Evolutionary conservation across 1,284 basidiomycete genomes (phyloP).

Genomic region (Leccinum pachyderme): DNA sequence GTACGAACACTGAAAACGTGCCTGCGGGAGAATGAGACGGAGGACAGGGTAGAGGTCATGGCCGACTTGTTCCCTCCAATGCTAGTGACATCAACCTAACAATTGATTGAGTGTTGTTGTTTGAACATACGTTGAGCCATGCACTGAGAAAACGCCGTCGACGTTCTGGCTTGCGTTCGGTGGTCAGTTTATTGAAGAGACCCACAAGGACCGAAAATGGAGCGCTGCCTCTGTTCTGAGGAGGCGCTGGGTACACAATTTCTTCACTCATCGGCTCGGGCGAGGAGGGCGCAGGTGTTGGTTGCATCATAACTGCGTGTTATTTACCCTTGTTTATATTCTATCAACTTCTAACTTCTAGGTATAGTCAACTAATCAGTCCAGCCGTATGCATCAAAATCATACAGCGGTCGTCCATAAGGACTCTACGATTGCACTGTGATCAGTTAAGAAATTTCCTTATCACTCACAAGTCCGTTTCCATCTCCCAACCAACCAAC

Average conservation of each 20-base stretch:
- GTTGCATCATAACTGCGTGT: conserved; percentile 43
- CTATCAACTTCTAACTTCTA: no score
- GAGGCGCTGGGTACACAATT: conserved; percentile 48
- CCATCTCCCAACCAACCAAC: not conserved
- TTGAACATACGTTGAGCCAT: conserved; percentile 72
- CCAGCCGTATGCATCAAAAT: no score
- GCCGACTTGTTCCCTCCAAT: conserved; percentile 75
- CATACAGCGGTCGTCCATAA: no score
- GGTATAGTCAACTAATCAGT: no score
- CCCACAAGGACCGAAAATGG: conserved; percentile 65
- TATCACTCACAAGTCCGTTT: no score
- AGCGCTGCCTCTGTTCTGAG: conserved; percentile 61
- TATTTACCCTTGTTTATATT: conserved; percentile 19
- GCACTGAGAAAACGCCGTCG: conserved; percentile 57
- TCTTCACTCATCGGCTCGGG: conserved; percentile 24
- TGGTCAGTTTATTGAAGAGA: conserved; percentile 68
- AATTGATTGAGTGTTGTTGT: not conserved
- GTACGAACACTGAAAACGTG: conserved; percentile 26
- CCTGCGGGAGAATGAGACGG: conserved; percentile 74
- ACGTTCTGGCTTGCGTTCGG: conserved; percentile 67
- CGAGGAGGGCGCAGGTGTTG: conserved; percentile 54
- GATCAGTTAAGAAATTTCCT: no score
- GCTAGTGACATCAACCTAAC: conserved; percentile 40
- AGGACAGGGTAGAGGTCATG: conserved; percentile 74
- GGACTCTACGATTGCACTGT: no score